A percentile compares a stretch with the other conserved stretches of the same genome.
phyloP scores from a whole-genome alignment of 78 protist genomes.

The Dictyostelium purpureum region DNA sequence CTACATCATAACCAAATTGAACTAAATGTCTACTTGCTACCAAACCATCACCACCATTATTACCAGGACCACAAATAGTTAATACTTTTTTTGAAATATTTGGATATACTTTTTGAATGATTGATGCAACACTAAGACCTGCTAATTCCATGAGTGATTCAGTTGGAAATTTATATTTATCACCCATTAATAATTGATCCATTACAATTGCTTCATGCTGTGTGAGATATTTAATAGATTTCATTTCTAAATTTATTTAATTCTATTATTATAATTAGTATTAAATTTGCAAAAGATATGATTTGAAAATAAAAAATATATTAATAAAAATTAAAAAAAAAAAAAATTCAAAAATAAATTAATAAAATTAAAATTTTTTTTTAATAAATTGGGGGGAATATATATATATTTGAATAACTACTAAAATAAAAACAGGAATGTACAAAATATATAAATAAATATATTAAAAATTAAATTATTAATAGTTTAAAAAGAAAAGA shows the following conservation, averaged over 20 bases:
- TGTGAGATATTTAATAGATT: constrained; percentile 13
- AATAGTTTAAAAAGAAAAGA: no score
- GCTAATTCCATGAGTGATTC: constrained; percentile 90
- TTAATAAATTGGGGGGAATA: no score
- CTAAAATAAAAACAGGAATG: no score
- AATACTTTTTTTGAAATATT: constrained; percentile 6
- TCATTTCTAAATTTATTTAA: background rate
- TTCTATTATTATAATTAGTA: no score
- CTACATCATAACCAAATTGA: constrained; percentile 83
- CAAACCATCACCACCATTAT: constrained; percentile 96
- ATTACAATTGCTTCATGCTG: constrained; percentile 54
- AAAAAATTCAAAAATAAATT: background rate
- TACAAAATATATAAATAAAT: no score
- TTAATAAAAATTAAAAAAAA: background rate
- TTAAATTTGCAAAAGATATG: background rate
- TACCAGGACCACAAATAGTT: constrained; percentile 80
- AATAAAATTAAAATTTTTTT: no score
- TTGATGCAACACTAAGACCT: constrained; percentile 29
- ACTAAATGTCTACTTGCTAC: constrained; percentile 92
- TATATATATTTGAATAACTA: no score
- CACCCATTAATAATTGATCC: constrained; percentile 65
- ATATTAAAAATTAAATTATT: no score
- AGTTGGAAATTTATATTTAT: constrained; percentile 23
- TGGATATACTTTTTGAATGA: constrained; percentile 21
- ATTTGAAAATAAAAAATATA: background rate